These are phyloP conservation scores for Onygenales sp. DNA, from an alignment of 2,329 filamentous ascomycete species.

Conservation along the genomic window DNA sequence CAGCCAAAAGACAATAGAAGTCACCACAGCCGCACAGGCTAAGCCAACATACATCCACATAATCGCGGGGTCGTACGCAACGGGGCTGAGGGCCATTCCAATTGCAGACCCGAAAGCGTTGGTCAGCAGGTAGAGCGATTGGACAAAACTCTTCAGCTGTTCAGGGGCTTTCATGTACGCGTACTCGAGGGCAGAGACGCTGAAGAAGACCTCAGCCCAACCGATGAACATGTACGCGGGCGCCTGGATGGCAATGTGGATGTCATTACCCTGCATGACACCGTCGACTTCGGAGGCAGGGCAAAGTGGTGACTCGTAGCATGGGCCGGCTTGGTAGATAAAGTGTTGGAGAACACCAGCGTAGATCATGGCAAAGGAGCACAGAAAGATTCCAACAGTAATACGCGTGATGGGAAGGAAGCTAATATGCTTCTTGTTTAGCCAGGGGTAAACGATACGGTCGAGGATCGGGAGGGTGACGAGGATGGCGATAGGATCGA, in stretches of 20 bases:
- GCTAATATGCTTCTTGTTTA: conserved; percentile 52
- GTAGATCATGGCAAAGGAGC: conserved; percentile 51
- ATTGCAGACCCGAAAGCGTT: conserved; percentile 50
- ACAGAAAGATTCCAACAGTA: conserved; percentile 57
- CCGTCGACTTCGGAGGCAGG: conserved; percentile 22
- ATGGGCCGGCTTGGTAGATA: conserved; percentile 45
- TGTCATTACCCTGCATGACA: conserved; percentile 23
- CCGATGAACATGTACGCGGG: conserved; percentile 36
- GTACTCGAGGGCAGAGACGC: conserved; percentile 61
- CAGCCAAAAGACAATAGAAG: conserved; percentile 45
- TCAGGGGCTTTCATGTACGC: conserved; percentile 63
- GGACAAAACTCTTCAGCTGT: conserved; percentile 55
- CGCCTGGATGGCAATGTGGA: conserved; percentile 36
- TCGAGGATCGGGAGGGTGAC: conserved; percentile 66
- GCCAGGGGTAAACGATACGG: conserved; percentile 54
- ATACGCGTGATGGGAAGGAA: conserved; percentile 72
- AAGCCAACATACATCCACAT: conserved; percentile 58
- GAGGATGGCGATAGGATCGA: conserved; percentile 65
- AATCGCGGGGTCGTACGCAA: conserved; percentile 53
- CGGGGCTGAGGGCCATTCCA: conserved; percentile 51
- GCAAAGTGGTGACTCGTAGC: conserved; percentile 35
- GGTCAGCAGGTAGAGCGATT: conserved; percentile 47
- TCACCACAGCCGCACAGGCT: conserved; percentile 37
- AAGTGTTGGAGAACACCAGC: conserved; percentile 46
- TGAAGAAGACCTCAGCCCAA: conserved; percentile 49